Base-by-base conservation (phyloP, 1,284 basidiomycete genomes). In the Marasmius oreades region DNA sequence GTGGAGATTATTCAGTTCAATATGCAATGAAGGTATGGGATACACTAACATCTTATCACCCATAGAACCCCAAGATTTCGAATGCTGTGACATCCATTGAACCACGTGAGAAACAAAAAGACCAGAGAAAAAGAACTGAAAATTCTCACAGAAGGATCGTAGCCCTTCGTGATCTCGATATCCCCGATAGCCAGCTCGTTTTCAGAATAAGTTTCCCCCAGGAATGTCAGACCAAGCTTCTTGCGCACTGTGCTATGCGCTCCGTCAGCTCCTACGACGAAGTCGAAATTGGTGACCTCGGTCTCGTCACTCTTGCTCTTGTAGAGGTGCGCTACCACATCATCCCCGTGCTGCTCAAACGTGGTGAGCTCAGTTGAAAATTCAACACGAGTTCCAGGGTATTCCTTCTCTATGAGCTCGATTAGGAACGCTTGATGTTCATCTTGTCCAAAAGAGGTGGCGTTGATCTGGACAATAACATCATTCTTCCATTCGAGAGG, bases 241-340 rank as follows among this genome's bases (percentile, higher is more conserved):
- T 73, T 73, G 16, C 69, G 66, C 22, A 64, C 59, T 53, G 67
- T 59, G 36, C 74, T 71, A 28, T 67, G 68, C 1, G 73, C 76
- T 11, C 75, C 75, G 58, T 78, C 77, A 0, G 74, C 67, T 8
- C 76, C 76, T 43, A 77, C 66, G 22, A 79, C 62, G 63, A 69
- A 77, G 18, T 69, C 66, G 47, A 69, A 74, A 2, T 33, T 59
- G 2, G 64, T 52, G 1, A 57, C 53, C 52, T 75, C 70, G 44
- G 65, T 63, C 39, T 52, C n/a, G 3, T 14, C 51, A 14, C 31
- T 24, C 28, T 55, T 53, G 16, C 20, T 20, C 20, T 68, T 68
- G 10, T 64, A 28, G 2, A 78, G 60, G 7, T 63, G 64, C 0
- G 69, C 75, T 3, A 69, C 61, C 2, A 77, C 74, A 31, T 58